phyloP scores from a whole-genome alignment of 202 grass and related monocot genomes.

The Cymbopogon flexuosus region DNA sequence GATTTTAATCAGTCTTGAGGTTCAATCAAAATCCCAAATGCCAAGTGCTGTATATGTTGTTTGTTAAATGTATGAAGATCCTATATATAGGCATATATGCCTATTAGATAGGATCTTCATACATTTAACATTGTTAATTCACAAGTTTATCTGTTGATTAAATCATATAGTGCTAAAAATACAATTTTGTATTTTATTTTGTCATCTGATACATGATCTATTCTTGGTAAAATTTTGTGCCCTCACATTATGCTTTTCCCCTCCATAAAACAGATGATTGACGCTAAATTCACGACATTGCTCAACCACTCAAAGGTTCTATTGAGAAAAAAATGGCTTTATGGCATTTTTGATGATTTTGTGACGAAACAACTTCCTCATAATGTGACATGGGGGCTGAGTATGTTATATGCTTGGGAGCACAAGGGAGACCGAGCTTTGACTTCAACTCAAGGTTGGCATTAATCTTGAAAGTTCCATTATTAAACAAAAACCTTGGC shows the following conservation, averaged over 20 bases:
- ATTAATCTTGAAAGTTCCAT: slow-evolving; percentile 6
- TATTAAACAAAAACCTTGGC: background rate
- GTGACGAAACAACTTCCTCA: slow-evolving; percentile 87
- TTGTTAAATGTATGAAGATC: too few species aligned
- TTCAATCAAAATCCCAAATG: slow-evolving; percentile 22
- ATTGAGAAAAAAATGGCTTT: slow-evolving; percentile 83
- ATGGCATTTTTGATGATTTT: slow-evolving; percentile 93
- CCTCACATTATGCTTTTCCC: background rate
- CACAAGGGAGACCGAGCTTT: slow-evolving; percentile 80
- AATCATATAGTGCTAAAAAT: slow-evolving; percentile 16
- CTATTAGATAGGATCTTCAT: too few species aligned
- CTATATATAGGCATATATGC: too few species aligned
- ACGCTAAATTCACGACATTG: slow-evolving; percentile 69
- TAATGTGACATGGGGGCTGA: slow-evolving; percentile 95
- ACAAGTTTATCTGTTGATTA: background rate
- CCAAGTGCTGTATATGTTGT: background rate
- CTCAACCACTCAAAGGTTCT: slow-evolving; percentile 78
- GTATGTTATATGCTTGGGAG: slow-evolving; percentile 93
- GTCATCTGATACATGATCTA: background rate
- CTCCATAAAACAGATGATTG: slow-evolving; percentile 72
- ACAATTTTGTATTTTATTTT: background rate
- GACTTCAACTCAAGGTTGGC: slow-evolving; percentile 75
- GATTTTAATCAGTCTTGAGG: background rate
- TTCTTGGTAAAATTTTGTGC: background rate
- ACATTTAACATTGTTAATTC: too few species aligned